Evolutionary conservation across 169 alveolate species (phyloP).

Genomic region (Plasmodium sp.): DNA sequence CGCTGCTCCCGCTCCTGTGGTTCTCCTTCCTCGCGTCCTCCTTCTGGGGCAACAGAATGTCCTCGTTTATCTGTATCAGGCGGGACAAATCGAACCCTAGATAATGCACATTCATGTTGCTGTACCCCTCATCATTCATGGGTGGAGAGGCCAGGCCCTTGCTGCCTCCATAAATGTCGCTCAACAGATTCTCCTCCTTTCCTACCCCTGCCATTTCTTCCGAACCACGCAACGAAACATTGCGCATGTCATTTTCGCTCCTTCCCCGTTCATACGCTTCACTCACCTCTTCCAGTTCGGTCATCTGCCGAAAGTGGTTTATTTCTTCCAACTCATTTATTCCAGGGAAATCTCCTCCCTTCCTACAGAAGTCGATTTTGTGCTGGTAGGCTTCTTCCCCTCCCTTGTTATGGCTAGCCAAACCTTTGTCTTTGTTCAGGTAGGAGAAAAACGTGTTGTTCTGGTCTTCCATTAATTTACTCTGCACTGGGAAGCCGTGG

Average conservation of each 20-base stretch:
- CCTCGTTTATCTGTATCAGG: constrained; percentile 62
- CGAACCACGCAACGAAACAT: neutral
- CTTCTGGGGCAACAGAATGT: neutral
- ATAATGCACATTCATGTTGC: constrained; percentile 46
- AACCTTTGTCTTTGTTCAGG: neutral
- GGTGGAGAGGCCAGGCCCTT: neutral
- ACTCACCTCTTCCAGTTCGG: neutral
- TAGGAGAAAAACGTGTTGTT: neutral
- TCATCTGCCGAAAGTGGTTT: neutral
- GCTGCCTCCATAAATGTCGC: constrained; percentile 6
- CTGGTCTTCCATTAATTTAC: neutral
- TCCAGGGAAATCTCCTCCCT: neutral
- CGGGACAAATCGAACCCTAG: constrained; percentile 61
- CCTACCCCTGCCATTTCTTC: constrained; percentile 4
- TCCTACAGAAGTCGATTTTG: neutral
- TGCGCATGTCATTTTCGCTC: neutral
- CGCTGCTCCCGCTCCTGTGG: neutral
- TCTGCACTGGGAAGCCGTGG: neutral
- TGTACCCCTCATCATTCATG: constrained; percentile 4
- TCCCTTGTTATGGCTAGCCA: neutral
- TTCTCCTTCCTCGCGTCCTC: neutral
- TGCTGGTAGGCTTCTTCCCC: neutral
- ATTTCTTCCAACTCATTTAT: neutral
- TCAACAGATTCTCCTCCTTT: neutral
- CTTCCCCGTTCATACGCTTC: neutral